Base-by-base conservation (phyloP, 73 alveolate species). In the Symbiodinium pilosum region DNA sequence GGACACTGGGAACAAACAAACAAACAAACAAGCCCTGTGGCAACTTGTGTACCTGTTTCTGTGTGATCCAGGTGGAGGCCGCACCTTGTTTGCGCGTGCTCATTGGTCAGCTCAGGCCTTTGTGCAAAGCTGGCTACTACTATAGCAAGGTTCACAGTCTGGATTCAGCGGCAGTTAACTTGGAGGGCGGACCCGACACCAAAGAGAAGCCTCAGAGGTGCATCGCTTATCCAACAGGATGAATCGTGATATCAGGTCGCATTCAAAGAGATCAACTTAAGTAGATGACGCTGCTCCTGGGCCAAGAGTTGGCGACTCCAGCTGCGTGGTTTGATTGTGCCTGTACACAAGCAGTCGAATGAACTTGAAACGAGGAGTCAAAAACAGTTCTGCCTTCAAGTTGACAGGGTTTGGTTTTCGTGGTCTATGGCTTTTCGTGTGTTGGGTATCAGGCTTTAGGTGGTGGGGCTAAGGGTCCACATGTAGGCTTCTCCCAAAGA, bases 231-330 rank as follows among this genome's bases (percentile, higher is more conserved):
- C n/a, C n/a, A n/a, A n/a, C n/a, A n/a, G n/a, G n/a, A n/a, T n/a
- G 43, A 83, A 43, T 41, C 43, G 30, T 14, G 52, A 81, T 4
- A 54, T 39, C 34, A 71, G 34, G 41, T 40, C 24, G 16, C 84
- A 2, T n/a, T 34, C 20, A 24, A 16, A 26, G 32, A 54, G 73
- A 54, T 30, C n/a, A n/a, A 47, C 32, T 11, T 28, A 4, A 64
- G 81, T 38, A 28, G 38, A n/a, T 4, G 16, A 34, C 96, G 77
- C 47, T 11, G 96, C 96, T 41, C 96, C 96, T 24, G 96, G 96
- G 42, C 96, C 96, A 44, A 91, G 51, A 38, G 96, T 91, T 9
- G 96, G 96, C 16, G 96, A 68, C 38, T 91, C 96, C 81, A 69
- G 96, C 96, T 69, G 87, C 88, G 88, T 69, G 77, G 87, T 26